A percentile compares a stretch with the other conserved stretches of the same genome.
These are phyloP conservation scores for Neoboletus brunneissimus DNA, from an alignment of 768 basidiomycete genomes.

Conservation along the genomic window DNA sequence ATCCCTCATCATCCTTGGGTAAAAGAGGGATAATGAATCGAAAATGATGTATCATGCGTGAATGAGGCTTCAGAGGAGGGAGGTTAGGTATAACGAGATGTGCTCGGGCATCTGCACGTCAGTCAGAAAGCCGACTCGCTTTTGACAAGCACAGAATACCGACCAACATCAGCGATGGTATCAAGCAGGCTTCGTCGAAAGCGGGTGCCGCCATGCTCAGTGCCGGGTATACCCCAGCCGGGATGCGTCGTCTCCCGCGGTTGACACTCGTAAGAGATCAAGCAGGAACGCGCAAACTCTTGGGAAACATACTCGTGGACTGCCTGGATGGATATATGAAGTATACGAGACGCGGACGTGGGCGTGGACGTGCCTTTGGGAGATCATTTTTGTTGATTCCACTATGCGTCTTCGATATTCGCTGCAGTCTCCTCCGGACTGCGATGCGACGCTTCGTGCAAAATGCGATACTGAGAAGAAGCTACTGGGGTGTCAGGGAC, in stretches of 20 bases:
- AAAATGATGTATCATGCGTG: conserved; percentile 77
- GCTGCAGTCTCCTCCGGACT: conserved; percentile 59
- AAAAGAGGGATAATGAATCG: conserved; percentile 69
- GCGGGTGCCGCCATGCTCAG: conserved; percentile 54
- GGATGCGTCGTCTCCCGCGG: conserved; percentile 64
- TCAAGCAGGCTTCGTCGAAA: conserved; percentile 71
- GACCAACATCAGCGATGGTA: conserved; percentile 69
- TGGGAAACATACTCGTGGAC: conserved; percentile 68
- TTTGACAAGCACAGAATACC: conserved; percentile 19
- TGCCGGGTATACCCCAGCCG: conserved; percentile 76
- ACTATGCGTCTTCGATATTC: conserved; percentile 61
- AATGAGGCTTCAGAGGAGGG: conserved; percentile 66
- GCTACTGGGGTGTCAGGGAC: conserved; percentile 34
- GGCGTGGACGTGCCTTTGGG: conserved; percentile 48
- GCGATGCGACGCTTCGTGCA: conserved; percentile 69
- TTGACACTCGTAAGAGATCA: conserved; percentile 67
- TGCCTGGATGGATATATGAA: conserved; percentile 37
- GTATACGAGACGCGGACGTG: neutral
- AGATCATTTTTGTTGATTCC: conserved; percentile 53
- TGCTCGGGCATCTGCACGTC: conserved; percentile 56
- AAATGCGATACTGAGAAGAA: conserved; percentile 55
- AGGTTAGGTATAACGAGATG: conserved; percentile 72
- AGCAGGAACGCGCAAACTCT: conserved; percentile 73
- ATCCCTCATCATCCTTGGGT: conserved; percentile 57
- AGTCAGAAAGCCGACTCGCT: conserved; percentile 5